A percentile compares a stretch with the other conserved stretches of the same genome.
Evolutionary conservation across 805 yeast genomes (phyloP).

Genomic region (Pichia manshurica): DNA sequence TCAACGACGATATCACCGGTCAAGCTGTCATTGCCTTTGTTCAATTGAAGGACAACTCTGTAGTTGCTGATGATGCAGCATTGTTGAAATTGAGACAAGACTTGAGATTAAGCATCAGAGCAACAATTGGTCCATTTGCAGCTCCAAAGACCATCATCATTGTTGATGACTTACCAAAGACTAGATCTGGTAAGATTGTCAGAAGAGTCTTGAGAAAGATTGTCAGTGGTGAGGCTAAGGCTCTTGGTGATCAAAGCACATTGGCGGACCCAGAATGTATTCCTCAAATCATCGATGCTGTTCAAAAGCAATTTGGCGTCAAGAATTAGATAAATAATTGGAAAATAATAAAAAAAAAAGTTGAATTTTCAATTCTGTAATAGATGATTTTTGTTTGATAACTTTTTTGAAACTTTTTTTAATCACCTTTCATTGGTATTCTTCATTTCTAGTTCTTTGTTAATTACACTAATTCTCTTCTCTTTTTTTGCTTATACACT

Average conservation of each 20-base stretch:
- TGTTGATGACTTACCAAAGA: slow-evolving; percentile 92
- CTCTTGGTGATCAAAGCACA: slow-evolving; percentile 88
- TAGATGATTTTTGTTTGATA: too few relatives aligned
- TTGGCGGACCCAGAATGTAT: slow-evolving; percentile 83
- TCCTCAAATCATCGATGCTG: slow-evolving; percentile 65
- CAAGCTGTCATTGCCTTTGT: slow-evolving; percentile 97
- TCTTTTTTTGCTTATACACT: too few relatives aligned
- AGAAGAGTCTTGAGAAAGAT: slow-evolving; percentile 94
- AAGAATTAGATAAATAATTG: slow-evolving; percentile 22
- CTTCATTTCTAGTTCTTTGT: too few relatives aligned
- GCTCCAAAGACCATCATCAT: slow-evolving; percentile 83
- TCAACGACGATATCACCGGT: slow-evolving; percentile 91
- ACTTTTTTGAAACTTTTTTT: too few relatives aligned
- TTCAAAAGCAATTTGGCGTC: slow-evolving; percentile 40
- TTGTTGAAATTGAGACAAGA: slow-evolving; percentile 62
- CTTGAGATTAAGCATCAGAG: slow-evolving; percentile 81
- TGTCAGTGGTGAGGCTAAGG: slow-evolving; percentile 86
- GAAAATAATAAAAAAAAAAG: neutral
- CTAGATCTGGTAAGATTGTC: slow-evolving; percentile 98
- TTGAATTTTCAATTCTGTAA: too few relatives aligned
- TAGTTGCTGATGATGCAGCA: slow-evolving; percentile 33
- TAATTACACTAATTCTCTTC: too few relatives aligned
- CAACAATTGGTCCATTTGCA: slow-evolving; percentile 90
- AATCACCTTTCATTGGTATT: too few relatives aligned
- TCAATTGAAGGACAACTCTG: slow-evolving; percentile 56